phyloP scores from a whole-genome alignment of 768 basidiomycete genomes.

The Pleurotus djamor region DNA sequence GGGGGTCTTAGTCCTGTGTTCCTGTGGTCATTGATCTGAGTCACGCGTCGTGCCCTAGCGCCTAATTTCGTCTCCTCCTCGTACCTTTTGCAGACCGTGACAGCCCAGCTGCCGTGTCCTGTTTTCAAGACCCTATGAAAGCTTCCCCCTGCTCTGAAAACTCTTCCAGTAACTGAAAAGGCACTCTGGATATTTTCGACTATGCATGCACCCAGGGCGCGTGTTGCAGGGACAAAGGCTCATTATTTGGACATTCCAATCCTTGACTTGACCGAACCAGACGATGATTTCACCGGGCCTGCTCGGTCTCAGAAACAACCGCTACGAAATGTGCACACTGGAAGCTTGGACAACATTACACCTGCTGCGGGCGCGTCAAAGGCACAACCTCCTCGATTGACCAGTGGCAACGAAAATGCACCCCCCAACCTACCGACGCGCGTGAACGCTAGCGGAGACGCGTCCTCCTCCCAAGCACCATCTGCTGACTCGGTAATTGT shows the following conservation, averaged over 20 bases:
- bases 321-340: not conserved
- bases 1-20: too few species aligned
- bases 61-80: too few species aligned
- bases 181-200: too few species aligned
- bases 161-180: too few species aligned
- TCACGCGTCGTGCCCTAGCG: too few species aligned
- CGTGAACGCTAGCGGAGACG: slow-evolving; percentile 5
- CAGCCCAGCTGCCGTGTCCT: too few species aligned
- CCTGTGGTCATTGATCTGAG: too few species aligned
- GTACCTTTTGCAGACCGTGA: too few species aligned
- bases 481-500: slow-evolving; percentile 20
- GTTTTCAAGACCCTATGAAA: too few species aligned
- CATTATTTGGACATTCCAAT: slow-evolving; percentile 14
- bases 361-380: not conserved
- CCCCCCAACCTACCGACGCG: not conserved
- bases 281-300: slow-evolving; percentile 26
- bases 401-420: slow-evolving; percentile 6
- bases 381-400: not conserved
- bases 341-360: slow-evolving; percentile 23
- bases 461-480: not conserved
- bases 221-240: too few species aligned
- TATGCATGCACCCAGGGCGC: too few species aligned
- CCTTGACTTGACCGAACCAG: slow-evolving; percentile 55
- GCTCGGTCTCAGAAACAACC: not conserved
- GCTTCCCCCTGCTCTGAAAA: too few species aligned